Percentiles rank a stretch among this genome's conserved stretches.
Evolutionary conservation across 257 asterid species (phyloP).

Genomic region (Primulina eburnea): DNA sequence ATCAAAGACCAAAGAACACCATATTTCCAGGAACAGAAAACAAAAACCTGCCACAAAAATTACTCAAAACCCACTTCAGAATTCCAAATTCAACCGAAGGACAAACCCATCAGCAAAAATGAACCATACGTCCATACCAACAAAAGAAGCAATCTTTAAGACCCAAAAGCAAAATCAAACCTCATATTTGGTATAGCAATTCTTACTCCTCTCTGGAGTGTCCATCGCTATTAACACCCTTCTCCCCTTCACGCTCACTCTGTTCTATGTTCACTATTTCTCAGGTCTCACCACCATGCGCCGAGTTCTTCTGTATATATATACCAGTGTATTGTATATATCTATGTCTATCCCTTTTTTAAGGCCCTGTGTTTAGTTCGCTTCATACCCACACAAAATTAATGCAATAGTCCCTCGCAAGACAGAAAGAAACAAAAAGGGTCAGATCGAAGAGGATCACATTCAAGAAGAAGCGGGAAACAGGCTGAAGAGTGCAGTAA

Average conservation of each 20-base stretch:
- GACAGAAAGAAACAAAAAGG: conserved; percentile 26
- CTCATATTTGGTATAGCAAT: conserved; percentile 80
- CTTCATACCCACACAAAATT: conserved; percentile 22
- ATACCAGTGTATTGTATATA: background rate
- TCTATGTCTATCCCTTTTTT: conserved; percentile 18
- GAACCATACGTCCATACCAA: background rate
- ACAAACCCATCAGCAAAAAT: background rate
- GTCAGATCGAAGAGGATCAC: conserved; percentile 39
- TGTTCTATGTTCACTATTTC: conserved; percentile 26
- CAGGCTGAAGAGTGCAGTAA: conserved; percentile 33
- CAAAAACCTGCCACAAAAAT: conserved; percentile 4
- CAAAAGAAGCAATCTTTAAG: conserved; percentile 17
- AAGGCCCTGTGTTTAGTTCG: background rate
- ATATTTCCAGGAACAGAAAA: conserved; percentile 9
- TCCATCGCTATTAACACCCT: conserved; percentile 62
- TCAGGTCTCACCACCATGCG: no score
- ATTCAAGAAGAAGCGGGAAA: conserved; percentile 85
- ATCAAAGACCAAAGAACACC: background rate
- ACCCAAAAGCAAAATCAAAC: conserved; percentile 33
- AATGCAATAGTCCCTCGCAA: conserved; percentile 37
- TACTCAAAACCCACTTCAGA: conserved; percentile 34
- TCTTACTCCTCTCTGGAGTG: conserved; percentile 77
- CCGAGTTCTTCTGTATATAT: background rate
- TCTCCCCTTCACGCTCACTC: conserved; percentile 18
- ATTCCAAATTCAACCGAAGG: conserved; percentile 23